Evolutionary conservation across 345 rosid genomes (phyloP), one percentile per base, ranked within the genome.

Genomic region (Atalantia buxifolia): DNA sequence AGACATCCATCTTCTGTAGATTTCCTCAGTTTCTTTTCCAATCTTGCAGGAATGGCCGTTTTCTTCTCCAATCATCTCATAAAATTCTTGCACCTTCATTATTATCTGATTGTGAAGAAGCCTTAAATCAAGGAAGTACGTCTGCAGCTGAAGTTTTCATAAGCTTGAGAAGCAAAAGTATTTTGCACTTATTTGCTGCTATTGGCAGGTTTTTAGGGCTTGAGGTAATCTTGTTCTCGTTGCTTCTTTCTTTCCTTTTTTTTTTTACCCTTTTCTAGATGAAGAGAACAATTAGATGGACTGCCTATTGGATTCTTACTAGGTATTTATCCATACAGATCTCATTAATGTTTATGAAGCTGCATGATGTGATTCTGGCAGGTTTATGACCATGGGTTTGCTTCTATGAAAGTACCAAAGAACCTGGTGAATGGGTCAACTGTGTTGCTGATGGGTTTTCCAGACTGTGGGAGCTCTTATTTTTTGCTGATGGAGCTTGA

Each of bases 191-290:
- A 61, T 89, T 92, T 81, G 98, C 99, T 70, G 87, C 95, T 69
- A 86, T 92, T 84, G 97, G 97, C 85, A 90, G 92, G 79, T 97
- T 92, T 78, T 89, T 97, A 82, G 99, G 98, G 82, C 98, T 97
- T n/a, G 90, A 89, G 97, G 99, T 93, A 88, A 75, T 18, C 42
- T 71, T 65, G 24, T 53, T 22, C 64, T 61, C 53, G 64, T 55
- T 16, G 9, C 25, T 35, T 48, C 25, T 40, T 56, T 66, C 27
- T 56, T 8, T 10, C 36, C 57, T 27, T 30, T 64, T 72, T 21
- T 36, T 0, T 72, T 21, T 36, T 0, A 7, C n/a, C 64, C 38
- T 69, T 50, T 35, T 65, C 61, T 56, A 33, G 31, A 25, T 22
- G 50, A 59, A 68, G 42, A 63, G 33, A 61, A 63, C 53, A 64